These are phyloP conservation scores for Chlorella variabilis DNA, from an alignment of 163 green algal species.

Conservation along the genomic window DNA sequence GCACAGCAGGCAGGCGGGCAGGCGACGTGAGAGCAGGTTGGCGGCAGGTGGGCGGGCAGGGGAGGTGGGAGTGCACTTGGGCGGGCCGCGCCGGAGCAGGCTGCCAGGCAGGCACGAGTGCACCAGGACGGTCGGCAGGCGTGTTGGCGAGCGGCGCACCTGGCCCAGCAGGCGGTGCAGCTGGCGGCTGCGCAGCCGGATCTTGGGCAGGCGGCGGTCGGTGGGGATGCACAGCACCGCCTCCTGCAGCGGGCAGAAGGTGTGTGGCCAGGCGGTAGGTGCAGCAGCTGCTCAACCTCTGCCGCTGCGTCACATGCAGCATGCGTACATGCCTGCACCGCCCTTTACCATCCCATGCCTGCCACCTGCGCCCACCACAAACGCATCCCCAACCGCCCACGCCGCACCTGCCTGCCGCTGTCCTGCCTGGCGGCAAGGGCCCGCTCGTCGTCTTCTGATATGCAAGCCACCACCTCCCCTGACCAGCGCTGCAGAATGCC, in stretches of 20 bases:
- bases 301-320: no score
- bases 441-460: slow-evolving; percentile 55
- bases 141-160: slow-evolving; percentile 17
- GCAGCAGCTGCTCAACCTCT: not conserved
- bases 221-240: slow-evolving; percentile 68
- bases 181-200: slow-evolving; percentile 63
- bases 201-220: slow-evolving; percentile 68
- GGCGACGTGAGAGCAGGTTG: no score
- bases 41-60: no score
- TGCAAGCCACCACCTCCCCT: slow-evolving; percentile 56
- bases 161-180: slow-evolving; percentile 53
- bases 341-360: not conserved
- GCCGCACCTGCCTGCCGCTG: slow-evolving; percentile 3
- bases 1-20: not conserved
- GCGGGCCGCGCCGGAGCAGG: no score
- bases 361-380: not conserved
- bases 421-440: slow-evolving; percentile 30
- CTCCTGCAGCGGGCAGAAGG: slow-evolving; percentile 29
- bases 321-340: no score
- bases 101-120: no score
- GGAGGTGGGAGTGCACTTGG: no score
- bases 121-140: no score
- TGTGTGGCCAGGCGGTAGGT: not conserved
- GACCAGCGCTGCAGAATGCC: slow-evolving; percentile 54
- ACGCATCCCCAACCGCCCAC: not conserved